These are phyloP conservation scores for Kodamaea derodonti DNA, from an alignment of 1,139 yeast species.

Conservation along the genomic window DNA sequence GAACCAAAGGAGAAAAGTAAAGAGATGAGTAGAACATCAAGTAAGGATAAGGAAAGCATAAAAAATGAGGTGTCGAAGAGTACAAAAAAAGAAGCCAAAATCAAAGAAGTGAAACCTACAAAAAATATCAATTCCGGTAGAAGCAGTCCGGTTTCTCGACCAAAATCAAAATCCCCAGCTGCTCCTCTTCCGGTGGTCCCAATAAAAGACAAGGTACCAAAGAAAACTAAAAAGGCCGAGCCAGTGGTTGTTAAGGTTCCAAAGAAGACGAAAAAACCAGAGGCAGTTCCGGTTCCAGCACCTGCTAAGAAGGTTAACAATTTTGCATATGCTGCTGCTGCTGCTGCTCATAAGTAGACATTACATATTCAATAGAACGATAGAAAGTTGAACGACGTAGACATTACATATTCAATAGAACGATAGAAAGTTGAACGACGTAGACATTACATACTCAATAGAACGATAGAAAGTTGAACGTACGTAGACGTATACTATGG, in stretches of 20 bases:
- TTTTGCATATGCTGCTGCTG: conserved; percentile 49
- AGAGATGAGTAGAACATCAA: not conserved
- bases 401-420: no score
- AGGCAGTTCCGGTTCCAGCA: conserved; percentile 1
- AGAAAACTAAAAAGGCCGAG: no score
- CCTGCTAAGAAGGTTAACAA: conserved; percentile 15
- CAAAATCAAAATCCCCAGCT: conserved; percentile 2
- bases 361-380: no score
- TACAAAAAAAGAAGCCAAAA: not conserved
- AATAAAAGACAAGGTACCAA: not conserved
- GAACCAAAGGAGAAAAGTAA: conserved; percentile 3
- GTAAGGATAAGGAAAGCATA: not conserved
- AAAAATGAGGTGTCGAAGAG: not conserved
- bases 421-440: no score
- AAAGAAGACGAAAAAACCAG: conserved; percentile 1
- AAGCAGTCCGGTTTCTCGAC: conserved; percentile 5
- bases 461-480: no score
- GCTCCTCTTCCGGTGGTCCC: not conserved
- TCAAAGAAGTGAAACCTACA: not conserved
- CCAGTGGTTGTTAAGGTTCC: no score
- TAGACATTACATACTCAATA: no score
- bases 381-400: no score
- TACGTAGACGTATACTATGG: no score
- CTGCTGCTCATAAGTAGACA: conserved; percentile 30
- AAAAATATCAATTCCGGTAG: conserved; percentile 4